A percentile compares a stretch with the other conserved stretches of the same genome.
Evolutionary conservation across 192 early-diverging fungal genomes (phyloP).

Genomic region (Powellomyces hirtus): DNA sequence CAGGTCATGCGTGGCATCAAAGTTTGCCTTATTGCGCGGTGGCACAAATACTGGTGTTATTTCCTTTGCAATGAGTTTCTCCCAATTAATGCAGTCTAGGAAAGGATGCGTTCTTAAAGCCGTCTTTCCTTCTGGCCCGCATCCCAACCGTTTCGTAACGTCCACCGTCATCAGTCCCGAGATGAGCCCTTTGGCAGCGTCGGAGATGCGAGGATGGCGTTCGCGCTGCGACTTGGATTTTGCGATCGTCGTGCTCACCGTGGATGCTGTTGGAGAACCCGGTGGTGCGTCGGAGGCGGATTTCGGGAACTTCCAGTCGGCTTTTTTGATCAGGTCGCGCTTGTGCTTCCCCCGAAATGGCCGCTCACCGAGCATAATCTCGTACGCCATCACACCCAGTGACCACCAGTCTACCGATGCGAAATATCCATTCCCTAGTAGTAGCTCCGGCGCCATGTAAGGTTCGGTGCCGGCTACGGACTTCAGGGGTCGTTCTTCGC

Average conservation of each 20-base stretch:
- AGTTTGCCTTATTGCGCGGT: constrained; percentile 50
- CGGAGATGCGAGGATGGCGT: constrained; percentile 9
- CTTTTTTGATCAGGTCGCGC: constrained; percentile 32
- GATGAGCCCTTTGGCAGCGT: constrained; percentile 6
- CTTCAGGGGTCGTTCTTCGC: constrained; percentile 35
- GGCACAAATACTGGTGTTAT: constrained; percentile 47
- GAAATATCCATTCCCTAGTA: constrained; percentile 66
- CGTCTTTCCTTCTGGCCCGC: constrained; percentile 10
- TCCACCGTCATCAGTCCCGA: constrained; percentile 22
- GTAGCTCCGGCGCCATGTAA: constrained; percentile 41
- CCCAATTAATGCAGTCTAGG: constrained; percentile 42
- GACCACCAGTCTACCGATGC: constrained; percentile 95
- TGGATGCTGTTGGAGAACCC: constrained; percentile 33
- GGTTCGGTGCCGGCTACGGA: constrained; percentile 44
- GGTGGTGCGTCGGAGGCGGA: constrained; percentile 10
- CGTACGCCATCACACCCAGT: constrained; percentile 86
- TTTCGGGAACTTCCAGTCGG: constrained; percentile 25
- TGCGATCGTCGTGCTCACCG: constrained; percentile 39
- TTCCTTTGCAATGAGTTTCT: constrained; percentile 34
- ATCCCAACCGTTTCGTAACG: constrained; percentile 18
- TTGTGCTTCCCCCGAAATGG: constrained; percentile 39
- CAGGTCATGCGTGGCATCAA: constrained; percentile 68
- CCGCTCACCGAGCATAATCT: constrained; percentile 71
- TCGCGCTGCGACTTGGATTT: not conserved
- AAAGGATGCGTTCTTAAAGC: constrained; percentile 40